Conservation (phyloP, 1,139 yeast genomes). For the Magnusiomyces ingens region DNA sequence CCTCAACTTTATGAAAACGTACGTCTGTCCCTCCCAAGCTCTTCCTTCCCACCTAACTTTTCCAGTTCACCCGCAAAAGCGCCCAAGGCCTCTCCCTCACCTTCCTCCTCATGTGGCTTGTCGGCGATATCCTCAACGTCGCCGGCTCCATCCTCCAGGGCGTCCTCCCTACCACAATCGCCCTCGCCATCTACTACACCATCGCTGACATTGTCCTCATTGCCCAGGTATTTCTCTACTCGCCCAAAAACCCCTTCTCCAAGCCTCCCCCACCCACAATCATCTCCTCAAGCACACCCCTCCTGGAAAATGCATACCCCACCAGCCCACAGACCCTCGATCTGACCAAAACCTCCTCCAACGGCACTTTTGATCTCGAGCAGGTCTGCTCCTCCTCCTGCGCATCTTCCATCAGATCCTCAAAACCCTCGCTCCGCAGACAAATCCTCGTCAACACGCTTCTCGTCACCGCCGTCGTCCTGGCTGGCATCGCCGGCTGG, state of each 20-base stretch:
- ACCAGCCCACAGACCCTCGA: too few species aligned
- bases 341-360: too few species aligned
- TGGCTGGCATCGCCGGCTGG: slow-evolving; percentile 86
- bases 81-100: slow-evolving; percentile 81
- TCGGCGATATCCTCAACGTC: slow-evolving; percentile 90
- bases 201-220: slow-evolving; percentile 79
- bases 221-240: slow-evolving; percentile 72
- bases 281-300: background rate
- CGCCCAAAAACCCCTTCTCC: slow-evolving; percentile 24
- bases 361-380: too few species aligned
- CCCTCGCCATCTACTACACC: slow-evolving; percentile 86
- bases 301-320: too few species aligned
- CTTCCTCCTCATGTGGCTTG: slow-evolving; percentile 77
- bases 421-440: background rate
- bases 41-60: too few species aligned
- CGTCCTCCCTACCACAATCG: slow-evolving; percentile 79
- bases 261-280: background rate
- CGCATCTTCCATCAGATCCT: too few species aligned
- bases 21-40: slow-evolving; percentile 1
- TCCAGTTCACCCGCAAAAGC: slow-evolving; percentile 59
- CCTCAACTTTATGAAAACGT: slow-evolving; percentile 93
- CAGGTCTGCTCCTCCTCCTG: too few species aligned
- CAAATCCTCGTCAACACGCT: slow-evolving; percentile 46
- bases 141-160: slow-evolving; percentile 84
- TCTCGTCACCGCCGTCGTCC: slow-evolving; percentile 61